phyloP scores from a whole-genome alignment of 1,284 basidiomycete species.

The Neotropicomus parvogracilis region DNA sequence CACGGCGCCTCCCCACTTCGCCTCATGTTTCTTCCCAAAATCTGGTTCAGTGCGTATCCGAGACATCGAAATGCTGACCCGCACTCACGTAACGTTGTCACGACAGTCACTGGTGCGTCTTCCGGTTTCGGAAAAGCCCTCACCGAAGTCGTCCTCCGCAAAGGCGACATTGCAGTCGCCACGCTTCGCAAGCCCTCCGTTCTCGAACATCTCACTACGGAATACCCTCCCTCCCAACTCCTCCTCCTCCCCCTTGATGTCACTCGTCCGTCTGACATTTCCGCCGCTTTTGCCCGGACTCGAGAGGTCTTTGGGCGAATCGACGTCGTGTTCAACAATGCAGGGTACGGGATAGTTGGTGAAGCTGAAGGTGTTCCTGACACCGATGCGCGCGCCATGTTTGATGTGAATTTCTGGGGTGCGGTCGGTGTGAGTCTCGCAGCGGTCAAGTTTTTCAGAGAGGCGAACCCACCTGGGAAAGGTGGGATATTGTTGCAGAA shows the following conservation, averaged over 20 bases:
- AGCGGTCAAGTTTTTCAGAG: constrained; percentile 15
- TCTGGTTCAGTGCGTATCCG: constrained; percentile 14
- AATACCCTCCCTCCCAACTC: no score
- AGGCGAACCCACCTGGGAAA: constrained; percentile 14
- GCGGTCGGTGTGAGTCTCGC: constrained; percentile 8
- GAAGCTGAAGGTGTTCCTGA: constrained; percentile 7
- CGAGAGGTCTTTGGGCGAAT: not conserved
- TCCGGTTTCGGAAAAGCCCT: constrained; percentile 12
- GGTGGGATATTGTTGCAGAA: constrained; percentile 18
- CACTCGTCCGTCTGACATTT: constrained; percentile 10
- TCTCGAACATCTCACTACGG: no score
- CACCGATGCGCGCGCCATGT: constrained; percentile 9
- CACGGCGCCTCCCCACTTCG: no score
- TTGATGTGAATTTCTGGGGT: constrained; percentile 22
- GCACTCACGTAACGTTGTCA: not conserved
- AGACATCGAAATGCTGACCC: not conserved
- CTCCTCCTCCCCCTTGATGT: no score
- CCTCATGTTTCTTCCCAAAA: constrained; percentile 1
- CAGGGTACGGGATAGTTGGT: no score
- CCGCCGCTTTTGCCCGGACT: constrained; percentile 15
- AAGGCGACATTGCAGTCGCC: no score
- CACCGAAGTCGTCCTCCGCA: no score
- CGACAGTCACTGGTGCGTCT: constrained; percentile 32
- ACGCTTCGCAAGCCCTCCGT: no score
- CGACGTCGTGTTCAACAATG: no score